Base-by-base conservation (phyloP, 345 rosid species). In the Populus davidiana region DNA sequence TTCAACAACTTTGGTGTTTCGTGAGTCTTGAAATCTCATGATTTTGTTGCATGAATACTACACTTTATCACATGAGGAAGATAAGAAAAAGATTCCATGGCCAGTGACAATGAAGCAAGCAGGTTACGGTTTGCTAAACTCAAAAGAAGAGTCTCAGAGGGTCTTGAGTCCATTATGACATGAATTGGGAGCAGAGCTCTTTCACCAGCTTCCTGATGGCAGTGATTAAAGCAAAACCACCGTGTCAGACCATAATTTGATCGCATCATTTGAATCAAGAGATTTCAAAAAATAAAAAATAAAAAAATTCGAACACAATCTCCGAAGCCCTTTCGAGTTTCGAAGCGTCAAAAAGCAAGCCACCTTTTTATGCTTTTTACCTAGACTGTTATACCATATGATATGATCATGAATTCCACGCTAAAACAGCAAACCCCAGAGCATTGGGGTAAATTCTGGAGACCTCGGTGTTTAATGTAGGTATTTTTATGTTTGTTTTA, bases 21-120 rank as follows among this genome's bases (percentile, higher is more conserved):
- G 76, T 25, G 12, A 41, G 79, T 27, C 74, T 21, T 39, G 62
- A 70, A 73, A 31, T 74, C 74, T 81, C 75, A 81, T 83, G 75
- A 86, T 81, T 68, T 70, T 75, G 84, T 69, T 73, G 64, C 75
- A 61, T 75, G 50, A 64, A 33, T n/a, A n/a, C 9, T 1, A 21
- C 27, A 21, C 44, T 56, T 69, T 71, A 33, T 78, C 79, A 65
- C 47, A 56, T 27, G 54, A 33, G 67, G 29, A 44, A 61, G 52
- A 54, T 56, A 54, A 33, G 35, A 33, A 63, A 74, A 79, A 79
- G 52, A 71, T 79, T 76, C 75, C 68, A 25, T 25, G 8, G 4
- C 64, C 78, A 67, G 67, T 67, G 33, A 75, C 25, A 52, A 50
- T 67, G 29, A 43, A 50, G 18, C 63, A 65, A 29, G 8, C 62